Conservation (phyloP, 768 basidiomycete genomes). For the Piloderma croceum region DNA sequence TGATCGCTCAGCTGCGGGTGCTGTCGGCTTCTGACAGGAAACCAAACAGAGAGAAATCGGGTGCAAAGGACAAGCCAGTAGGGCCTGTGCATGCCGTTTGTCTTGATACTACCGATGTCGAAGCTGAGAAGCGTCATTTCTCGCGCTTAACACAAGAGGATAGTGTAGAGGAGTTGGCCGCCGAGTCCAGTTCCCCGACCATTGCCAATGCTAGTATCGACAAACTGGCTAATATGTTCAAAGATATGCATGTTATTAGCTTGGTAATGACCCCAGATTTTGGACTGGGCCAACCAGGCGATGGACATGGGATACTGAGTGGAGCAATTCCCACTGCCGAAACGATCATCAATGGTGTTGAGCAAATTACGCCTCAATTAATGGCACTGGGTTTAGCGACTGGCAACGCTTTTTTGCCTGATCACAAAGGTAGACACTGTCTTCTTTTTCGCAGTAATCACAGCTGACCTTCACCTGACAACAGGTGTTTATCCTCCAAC, state of each 20-base stretch:
- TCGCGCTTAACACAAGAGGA: constrained; percentile 29
- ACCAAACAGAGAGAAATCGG: constrained; percentile 15
- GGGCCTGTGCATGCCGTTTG: constrained; percentile 76
- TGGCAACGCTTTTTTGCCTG: constrained; percentile 55
- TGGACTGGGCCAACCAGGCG: constrained; percentile 72
- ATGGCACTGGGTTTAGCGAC: constrained; percentile 77
- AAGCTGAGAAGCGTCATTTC: constrained; percentile 59
- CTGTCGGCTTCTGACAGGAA: constrained; percentile 50
- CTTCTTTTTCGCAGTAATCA: not conserved
- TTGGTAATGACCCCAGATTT: constrained; percentile 56
- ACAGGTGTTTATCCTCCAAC: constrained; percentile 63
- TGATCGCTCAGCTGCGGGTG: constrained; percentile 64
- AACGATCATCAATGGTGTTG: constrained; percentile 62
- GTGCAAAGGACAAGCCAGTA: constrained; percentile 10
- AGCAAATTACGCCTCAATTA: constrained; percentile 69
- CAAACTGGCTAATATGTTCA: constrained; percentile 44
- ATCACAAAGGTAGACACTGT: constrained; percentile 49
- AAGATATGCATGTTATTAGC: constrained; percentile 57
- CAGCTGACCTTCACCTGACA: constrained; percentile 3
- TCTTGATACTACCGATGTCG: constrained; percentile 55
- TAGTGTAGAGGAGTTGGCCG: constrained; percentile 11
- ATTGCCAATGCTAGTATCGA: constrained; percentile 47
- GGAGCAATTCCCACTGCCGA: constrained; percentile 74
- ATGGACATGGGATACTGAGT: constrained; percentile 59
- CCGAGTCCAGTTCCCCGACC: constrained; percentile 23